Percentiles rank a stretch among this genome's conserved stretches.
These are phyloP conservation scores for Dactylonectria estremocensis DNA, from an alignment of 2,329 filamentous ascomycete genomes.

Conservation along the genomic window DNA sequence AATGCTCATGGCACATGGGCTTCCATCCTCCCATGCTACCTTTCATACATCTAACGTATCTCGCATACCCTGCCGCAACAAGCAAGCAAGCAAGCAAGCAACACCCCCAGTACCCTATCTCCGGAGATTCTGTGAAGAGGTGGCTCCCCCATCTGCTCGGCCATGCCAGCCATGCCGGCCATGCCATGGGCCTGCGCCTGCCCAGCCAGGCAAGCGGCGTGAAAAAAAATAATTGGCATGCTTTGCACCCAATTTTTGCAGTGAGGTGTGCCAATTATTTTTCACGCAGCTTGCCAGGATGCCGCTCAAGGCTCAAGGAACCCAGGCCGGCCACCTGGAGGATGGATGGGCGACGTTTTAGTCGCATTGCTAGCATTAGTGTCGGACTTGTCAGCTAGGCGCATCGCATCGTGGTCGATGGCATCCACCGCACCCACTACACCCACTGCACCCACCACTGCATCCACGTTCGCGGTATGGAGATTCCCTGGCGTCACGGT, in stretches of 20 bases:
- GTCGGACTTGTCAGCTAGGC: constrained; percentile 9
- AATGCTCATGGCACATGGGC: background rate
- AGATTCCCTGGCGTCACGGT: constrained; percentile 7
- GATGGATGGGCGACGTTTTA: constrained; percentile 8
- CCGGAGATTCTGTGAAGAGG: background rate
- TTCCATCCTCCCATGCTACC: background rate
- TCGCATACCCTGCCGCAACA: no score
- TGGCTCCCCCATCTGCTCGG: background rate
- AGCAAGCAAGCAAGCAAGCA: background rate
- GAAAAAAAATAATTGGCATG: no score
- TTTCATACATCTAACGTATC: background rate
- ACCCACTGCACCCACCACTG: no score
- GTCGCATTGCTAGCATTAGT: constrained; percentile 26
- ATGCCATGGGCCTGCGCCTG: constrained; percentile 6
- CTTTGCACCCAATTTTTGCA: no score
- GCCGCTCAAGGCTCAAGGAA: no score
- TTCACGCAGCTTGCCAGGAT: no score
- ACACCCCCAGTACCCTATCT: background rate
- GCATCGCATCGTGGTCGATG: constrained; percentile 22
- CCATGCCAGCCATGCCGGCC: no score
- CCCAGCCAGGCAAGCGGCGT: no score
- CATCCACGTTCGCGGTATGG: no score
- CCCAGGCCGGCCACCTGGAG: background rate
- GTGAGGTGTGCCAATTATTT: no score
- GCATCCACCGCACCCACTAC: constrained; percentile 25